These are phyloP conservation scores for Naumovozyma castellii DNA, from an alignment of 805 yeast species.

Conservation along the genomic window DNA sequence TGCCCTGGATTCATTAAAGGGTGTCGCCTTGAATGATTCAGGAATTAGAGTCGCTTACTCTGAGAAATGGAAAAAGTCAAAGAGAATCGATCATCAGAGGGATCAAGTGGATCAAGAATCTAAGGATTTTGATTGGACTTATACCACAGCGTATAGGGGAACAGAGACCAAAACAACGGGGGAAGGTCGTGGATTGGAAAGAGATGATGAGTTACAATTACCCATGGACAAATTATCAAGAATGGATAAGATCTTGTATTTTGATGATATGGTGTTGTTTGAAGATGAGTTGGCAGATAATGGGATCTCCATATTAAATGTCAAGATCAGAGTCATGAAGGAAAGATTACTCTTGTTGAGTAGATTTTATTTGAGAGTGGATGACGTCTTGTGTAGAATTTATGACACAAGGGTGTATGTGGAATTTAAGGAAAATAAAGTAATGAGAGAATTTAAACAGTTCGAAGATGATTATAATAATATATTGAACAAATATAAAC, in stretches of 20 bases:
- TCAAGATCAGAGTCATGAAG: conserved; percentile 84
- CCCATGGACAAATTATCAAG: conserved; percentile 62
- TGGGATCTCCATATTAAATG: conserved; percentile 71
- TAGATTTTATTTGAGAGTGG: conserved; percentile 79
- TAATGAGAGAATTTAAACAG: conserved; percentile 70
- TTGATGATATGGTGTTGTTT: conserved; percentile 77
- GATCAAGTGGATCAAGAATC: conserved; percentile 30
- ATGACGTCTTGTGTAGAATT: conserved; percentile 75
- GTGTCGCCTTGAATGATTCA: conserved; percentile 41
- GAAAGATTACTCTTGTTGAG: conserved; percentile 63
- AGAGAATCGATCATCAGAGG: conserved; percentile 28
- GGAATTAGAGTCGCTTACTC: conserved; percentile 77
- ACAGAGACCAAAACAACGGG: conserved; percentile 24
- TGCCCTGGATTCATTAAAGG: conserved; percentile 58
- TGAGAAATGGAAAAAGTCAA: conserved; percentile 59
- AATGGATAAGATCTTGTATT: conserved; percentile 81
- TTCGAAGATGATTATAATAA: conserved; percentile 49
- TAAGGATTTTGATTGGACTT: conserved; percentile 94
- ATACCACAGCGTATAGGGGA: conserved; percentile 72
- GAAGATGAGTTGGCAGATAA: conserved; percentile 97
- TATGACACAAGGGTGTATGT: conserved; percentile 78
- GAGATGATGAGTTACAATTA: conserved; percentile 33
- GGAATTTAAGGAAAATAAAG: conserved; percentile 45
- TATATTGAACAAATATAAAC: conserved; percentile 35
- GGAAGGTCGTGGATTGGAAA: conserved; percentile 11